Evolutionary conservation across 1,284 basidiomycete species (phyloP), one percentile per base, ranked within the genome.

Genomic region (Ceratobasidium sp.): DNA sequence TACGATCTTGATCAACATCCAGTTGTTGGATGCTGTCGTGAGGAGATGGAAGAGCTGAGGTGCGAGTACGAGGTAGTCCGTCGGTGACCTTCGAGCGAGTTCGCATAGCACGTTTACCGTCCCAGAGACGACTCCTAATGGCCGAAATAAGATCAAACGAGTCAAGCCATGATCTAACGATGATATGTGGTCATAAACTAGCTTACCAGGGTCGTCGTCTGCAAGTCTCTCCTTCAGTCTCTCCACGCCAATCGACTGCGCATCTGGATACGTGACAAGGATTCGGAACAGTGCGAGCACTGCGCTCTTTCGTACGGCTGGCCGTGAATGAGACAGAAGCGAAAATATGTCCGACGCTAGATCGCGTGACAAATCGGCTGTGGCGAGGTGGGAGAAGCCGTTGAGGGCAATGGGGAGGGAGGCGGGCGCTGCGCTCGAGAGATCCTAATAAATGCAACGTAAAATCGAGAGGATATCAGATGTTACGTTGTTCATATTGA

Each of bases 1-100:
- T 84, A 99, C 93, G 68, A 99, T 94, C 87, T 99, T 99, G 87
- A 99, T 99, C 78, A 99, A 89, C 95, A 99, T 97, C 98, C 98
- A 99, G 84, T 99, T 99, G 85, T 99, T 99, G 40, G 93, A 94
- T 42, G 95, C 96, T 0, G 93, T 96, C 0, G 96, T 98, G 79
- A 99, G 88, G n/a, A 99, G 89, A 81, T 94, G 94, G 85, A 99
- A 99, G 67, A 99, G 87, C 82, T 96, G 95, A 1, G 98, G 98
- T 2, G 97, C 97, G 44, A 98, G 86, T 2, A 91, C 88, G 4
- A 98, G 87, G 83, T 96, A 96, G 78, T 95, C 93, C 81, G 87
- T 87, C 6, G 96, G 95, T 78, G 93, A 92, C 76, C 90, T 87
- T 76, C 94, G 89, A 3, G 95, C 95, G 40, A 99, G 89, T 86